Conservation (phyloP, 2,329 filamentous ascomycete genomes). For the Akanthomyces lecanii region DNA sequence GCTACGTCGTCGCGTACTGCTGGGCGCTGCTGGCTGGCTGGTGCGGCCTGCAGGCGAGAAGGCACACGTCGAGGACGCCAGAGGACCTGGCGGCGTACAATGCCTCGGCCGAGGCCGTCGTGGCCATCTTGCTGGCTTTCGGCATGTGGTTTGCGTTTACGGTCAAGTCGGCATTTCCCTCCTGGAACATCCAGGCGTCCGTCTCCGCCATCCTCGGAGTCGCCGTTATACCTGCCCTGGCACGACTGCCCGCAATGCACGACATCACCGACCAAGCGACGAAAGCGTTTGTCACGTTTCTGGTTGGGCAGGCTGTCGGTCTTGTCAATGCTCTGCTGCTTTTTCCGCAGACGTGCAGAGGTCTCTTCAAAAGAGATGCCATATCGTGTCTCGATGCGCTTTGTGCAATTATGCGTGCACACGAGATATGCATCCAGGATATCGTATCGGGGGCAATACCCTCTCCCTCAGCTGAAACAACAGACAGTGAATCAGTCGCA, state of each 20-base stretch:
- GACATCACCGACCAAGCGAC: not conserved
- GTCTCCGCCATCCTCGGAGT: slow-evolving; percentile 3
- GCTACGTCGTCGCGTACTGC: slow-evolving; percentile 11
- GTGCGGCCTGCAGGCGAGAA: slow-evolving; percentile 11
- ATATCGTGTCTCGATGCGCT: slow-evolving; percentile 1
- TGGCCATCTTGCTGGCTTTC: not conserved
- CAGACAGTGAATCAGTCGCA: not conserved
- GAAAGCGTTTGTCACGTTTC: not conserved
- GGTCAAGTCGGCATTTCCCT: slow-evolving; percentile 12
- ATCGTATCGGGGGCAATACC: not conserved
- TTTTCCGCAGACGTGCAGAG: slow-evolving; percentile 12
- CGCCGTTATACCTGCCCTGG: slow-evolving; percentile 2
- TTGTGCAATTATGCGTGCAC: not conserved
- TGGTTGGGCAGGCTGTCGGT: slow-evolving; percentile 4
- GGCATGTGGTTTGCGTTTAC: slow-evolving; percentile 14
- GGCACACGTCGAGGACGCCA: not conserved
- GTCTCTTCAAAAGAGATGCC: slow-evolving; percentile 5
- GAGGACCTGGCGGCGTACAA: slow-evolving; percentile 1
- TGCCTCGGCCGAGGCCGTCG: slow-evolving; percentile 13
- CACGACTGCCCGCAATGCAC: not conserved
- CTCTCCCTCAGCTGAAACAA: not conserved
- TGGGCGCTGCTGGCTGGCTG: slow-evolving; percentile 15
- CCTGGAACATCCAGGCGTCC: slow-evolving; percentile 4
- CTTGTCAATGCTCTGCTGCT: slow-evolving; percentile 2
- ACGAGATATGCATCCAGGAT: slow-evolving; percentile 2